A percentile compares a stretch with the other conserved stretches of the same genome.
Evolutionary conservation across 345 rosid species (phyloP).

Genomic region (Ailanthus altissimus): DNA sequence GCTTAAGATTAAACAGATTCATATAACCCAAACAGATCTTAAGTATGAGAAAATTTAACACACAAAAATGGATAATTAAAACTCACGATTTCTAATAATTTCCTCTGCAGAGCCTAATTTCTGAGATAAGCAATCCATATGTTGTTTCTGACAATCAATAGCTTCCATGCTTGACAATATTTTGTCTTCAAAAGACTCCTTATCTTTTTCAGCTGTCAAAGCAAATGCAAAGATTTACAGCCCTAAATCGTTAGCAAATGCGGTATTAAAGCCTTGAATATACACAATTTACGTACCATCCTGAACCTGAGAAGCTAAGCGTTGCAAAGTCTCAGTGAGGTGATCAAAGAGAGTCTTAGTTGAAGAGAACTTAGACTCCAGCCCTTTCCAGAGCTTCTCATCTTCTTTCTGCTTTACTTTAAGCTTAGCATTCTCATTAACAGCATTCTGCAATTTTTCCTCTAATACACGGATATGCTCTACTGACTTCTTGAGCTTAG

Average conservation of each 20-base stretch:
- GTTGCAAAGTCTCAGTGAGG: constrained; percentile 80
- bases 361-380: constrained; percentile 84
- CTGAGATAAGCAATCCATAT: constrained; percentile 45
- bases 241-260: constrained; percentile 1
- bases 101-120: constrained; percentile 53
- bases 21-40: constrained; percentile 14
- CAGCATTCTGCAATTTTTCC: constrained; percentile 85
- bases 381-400: constrained; percentile 90
- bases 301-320: constrained; percentile 75
- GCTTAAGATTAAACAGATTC: neutral
- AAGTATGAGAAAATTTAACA: neutral
- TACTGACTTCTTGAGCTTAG: constrained; percentile 74
- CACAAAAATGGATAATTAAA: constrained; percentile 8
- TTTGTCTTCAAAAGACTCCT: constrained; percentile 47
- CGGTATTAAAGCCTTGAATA: constrained; percentile 2
- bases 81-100: constrained; percentile 57
- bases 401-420: constrained; percentile 87
- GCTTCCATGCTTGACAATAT: constrained; percentile 40
- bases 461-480: constrained; percentile 62
- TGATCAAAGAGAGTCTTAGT: constrained; percentile 81
- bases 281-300: constrained; percentile 48
- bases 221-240: constrained; percentile 27
- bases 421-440: constrained; percentile 87
- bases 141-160: constrained; percentile 49
- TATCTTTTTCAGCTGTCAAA: constrained; percentile 69